Evolutionary conservation across 2,329 filamentous ascomycete genomes (phyloP).

Genomic region (Pseudogymnoascus sp.): DNA sequence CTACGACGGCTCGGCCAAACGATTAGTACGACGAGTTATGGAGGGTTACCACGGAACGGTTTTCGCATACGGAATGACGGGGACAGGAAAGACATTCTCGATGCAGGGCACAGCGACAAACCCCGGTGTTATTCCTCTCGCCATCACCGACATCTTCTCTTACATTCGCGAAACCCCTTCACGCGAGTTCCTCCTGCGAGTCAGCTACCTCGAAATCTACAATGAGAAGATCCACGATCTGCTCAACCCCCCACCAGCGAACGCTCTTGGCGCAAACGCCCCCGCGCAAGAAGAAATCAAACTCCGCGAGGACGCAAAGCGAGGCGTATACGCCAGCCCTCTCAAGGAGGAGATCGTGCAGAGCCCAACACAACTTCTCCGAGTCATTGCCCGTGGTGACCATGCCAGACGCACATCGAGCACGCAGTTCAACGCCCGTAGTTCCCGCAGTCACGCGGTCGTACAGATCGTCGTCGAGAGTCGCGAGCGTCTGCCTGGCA

Average conservation of each 20-base stretch:
- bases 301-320: slow-evolving; percentile 88
- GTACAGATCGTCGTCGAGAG: slow-evolving; percentile 98
- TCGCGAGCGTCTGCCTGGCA: slow-evolving; percentile 66
- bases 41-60: slow-evolving; percentile 98
- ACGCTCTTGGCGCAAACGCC: slow-evolving; percentile 43
- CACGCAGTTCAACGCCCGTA: slow-evolving; percentile 93
- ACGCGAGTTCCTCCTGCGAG: slow-evolving; percentile 84
- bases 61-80: slow-evolving; percentile 98
- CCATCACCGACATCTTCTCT: slow-evolving; percentile 98
- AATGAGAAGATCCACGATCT: slow-evolving; percentile 97
- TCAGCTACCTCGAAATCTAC: slow-evolving; percentile 98
- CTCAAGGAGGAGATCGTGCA: slow-evolving; percentile 98
- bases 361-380: slow-evolving; percentile 86
- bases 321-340: slow-evolving; percentile 91
- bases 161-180: slow-evolving; percentile 96
- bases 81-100: slow-evolving; percentile 96
- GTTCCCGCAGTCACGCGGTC: slow-evolving; percentile 94
- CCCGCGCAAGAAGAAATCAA: slow-evolving; percentile 87
- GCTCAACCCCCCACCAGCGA: slow-evolving; percentile 62
- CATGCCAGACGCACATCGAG: slow-evolving; percentile 83
- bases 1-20: slow-evolving; percentile 89
- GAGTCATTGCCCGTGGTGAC: slow-evolving; percentile 92
- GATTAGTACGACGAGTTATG: slow-evolving; percentile 92
- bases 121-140: slow-evolving; percentile 91
- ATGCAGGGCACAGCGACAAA: slow-evolving; percentile 98